phyloP scores from a whole-genome alignment of 768 basidiomycete species.

The Psilocybe tampanensis region DNA sequence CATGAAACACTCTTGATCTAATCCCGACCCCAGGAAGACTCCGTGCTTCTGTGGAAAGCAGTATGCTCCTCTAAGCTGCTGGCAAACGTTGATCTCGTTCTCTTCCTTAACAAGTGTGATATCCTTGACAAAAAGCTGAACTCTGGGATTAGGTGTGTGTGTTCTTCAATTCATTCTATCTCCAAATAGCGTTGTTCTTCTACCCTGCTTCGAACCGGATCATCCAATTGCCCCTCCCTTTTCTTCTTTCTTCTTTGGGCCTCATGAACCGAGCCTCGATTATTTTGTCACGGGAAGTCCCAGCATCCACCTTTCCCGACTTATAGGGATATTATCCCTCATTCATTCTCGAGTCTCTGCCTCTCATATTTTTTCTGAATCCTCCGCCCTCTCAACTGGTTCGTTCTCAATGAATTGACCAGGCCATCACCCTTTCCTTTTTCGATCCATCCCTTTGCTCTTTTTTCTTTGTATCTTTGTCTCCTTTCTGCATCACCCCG shows the following conservation, averaged over 20 bases:
- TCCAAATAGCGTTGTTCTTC: slow-evolving; percentile 1
- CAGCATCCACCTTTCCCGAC: not conserved
- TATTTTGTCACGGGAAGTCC: not conserved
- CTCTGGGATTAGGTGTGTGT: slow-evolving; percentile 50
- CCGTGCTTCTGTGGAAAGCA: slow-evolving; percentile 87
- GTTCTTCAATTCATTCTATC: slow-evolving; percentile 1
- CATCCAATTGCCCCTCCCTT: not conserved
- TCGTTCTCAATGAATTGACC: no score
- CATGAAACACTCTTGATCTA: not conserved
- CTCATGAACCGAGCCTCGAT: not conserved
- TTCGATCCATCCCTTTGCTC: not conserved
- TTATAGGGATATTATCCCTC: not conserved
- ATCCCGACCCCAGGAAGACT: slow-evolving; percentile 61
- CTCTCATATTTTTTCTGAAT: no score
- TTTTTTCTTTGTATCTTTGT: slow-evolving; percentile 1
- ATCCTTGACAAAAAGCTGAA: slow-evolving; percentile 73
- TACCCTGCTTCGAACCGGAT: slow-evolving; percentile 1
- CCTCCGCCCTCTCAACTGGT: no score
- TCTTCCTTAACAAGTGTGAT: slow-evolving; percentile 91
- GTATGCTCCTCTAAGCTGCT: slow-evolving; percentile 84
- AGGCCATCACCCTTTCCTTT: no score
- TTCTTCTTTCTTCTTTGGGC: not conserved
- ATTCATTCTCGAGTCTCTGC: not conserved
- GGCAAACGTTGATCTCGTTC: slow-evolving; percentile 75
- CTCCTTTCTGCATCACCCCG: not conserved